A percentile compares a stretch with the other conserved stretches of the same genome.
These are phyloP conservation scores for Fallopia convolvulus DNA, from an alignment of 148 eudicot species.

Conservation along the genomic window DNA sequence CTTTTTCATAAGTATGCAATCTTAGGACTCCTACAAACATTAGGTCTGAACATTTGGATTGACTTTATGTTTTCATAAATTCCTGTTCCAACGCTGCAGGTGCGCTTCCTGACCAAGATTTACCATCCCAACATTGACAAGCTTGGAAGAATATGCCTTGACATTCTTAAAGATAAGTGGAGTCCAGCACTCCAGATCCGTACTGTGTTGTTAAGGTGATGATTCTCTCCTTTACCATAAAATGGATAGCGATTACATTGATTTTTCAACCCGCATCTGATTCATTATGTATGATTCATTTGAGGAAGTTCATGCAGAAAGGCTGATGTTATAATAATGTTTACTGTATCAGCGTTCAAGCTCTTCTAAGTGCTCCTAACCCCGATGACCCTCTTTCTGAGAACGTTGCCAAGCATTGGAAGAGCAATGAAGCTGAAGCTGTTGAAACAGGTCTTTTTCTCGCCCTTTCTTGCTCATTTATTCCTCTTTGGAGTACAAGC, in stretches of 20 bases:
- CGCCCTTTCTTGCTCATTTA: background rate
- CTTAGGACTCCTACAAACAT: no score
- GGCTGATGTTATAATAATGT: conserved; percentile 9
- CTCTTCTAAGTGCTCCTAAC: conserved; percentile 73
- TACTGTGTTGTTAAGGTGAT: conserved; percentile 62
- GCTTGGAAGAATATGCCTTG: conserved; percentile 87
- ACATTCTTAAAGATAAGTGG: conserved; percentile 80
- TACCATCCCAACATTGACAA: conserved; percentile 83
- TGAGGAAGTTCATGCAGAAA: background rate
- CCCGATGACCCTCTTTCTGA: conserved; percentile 80
- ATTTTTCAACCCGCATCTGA: background rate
- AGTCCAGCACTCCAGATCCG: conserved; percentile 85
- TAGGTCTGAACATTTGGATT: background rate
- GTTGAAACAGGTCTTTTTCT: conserved; percentile 52
- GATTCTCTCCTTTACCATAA: background rate
- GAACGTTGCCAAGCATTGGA: conserved; percentile 81
- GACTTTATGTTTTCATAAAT: background rate
- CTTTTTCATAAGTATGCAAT: background rate
- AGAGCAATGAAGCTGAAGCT: conserved; percentile 58
- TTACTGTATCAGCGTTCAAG: conserved; percentile 49
- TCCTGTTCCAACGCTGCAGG: conserved; percentile 26
- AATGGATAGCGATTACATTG: background rate
- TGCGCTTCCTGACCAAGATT: conserved; percentile 71
- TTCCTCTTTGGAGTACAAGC: background rate
- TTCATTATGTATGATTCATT: background rate